Conservation (phyloP, 2,329 filamentous ascomycete genomes). For the Fusarium denticulatum region DNA sequence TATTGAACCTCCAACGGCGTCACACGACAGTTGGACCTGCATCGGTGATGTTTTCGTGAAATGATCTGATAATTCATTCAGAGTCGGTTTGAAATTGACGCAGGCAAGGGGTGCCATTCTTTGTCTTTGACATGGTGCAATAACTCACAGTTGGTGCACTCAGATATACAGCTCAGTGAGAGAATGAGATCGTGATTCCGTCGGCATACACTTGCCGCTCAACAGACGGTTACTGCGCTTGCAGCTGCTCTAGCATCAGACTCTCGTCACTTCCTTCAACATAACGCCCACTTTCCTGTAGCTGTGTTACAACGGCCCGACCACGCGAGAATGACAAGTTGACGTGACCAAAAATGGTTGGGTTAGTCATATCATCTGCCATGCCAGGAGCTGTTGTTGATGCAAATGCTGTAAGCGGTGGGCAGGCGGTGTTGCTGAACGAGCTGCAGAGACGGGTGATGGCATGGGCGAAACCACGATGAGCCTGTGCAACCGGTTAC, state of each 20-base stretch:
- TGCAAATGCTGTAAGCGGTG: not conserved
- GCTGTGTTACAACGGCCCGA: not conserved
- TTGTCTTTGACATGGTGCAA: not conserved
- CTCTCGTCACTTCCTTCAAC: not conserved
- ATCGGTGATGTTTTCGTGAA: slow-evolving; percentile 7
- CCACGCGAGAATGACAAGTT: slow-evolving; percentile 2
- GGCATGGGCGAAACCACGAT: slow-evolving; percentile 34
- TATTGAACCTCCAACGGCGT: slow-evolving; percentile 25
- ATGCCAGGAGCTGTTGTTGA: not conserved
- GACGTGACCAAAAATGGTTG: not conserved
- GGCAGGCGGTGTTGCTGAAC: not conserved
- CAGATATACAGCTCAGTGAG: not conserved
- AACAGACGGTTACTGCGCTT: not conserved
- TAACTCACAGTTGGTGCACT: not conserved
- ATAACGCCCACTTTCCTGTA: not conserved
- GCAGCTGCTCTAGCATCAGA: not conserved
- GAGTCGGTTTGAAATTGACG: slow-evolving; percentile 23
- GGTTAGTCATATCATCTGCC: not conserved
- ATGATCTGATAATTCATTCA: slow-evolving; percentile 27
- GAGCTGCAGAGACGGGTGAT: slow-evolving; percentile 33
- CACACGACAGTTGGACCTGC: slow-evolving; percentile 34
- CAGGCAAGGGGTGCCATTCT: not conserved
- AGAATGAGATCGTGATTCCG: not conserved
- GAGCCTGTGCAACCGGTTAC: slow-evolving; percentile 22
- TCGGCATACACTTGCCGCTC: not conserved